Evolutionary conservation across 768 basidiomycete genomes (phyloP).

Genomic region (Pleurotus citrinopileatus): DNA sequence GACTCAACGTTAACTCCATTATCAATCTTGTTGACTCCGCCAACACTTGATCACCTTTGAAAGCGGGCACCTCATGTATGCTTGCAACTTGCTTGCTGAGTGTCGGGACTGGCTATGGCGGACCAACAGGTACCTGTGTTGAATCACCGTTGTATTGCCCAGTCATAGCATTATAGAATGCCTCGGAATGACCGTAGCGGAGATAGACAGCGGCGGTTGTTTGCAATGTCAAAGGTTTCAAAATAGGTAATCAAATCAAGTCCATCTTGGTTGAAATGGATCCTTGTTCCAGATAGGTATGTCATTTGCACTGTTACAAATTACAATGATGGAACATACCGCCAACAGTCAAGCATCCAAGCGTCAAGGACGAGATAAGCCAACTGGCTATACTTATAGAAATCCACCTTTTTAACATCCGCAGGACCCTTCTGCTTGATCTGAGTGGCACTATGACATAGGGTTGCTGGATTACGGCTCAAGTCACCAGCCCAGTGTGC

Average conservation of each 20-base stretch:
- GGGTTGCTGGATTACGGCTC: conserved; percentile 23
- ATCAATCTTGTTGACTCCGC: conserved; percentile 23
- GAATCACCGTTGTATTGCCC: neutral
- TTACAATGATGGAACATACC: conserved; percentile 15
- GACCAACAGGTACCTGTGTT: neutral
- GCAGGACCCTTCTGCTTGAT: conserved; percentile 24
- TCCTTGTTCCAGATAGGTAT: neutral
- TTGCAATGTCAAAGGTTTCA: neutral
- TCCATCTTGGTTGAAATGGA: no score
- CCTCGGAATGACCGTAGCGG: neutral
- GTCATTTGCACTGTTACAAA: neutral
- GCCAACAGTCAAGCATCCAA: conserved; percentile 32
- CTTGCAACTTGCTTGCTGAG: neutral
- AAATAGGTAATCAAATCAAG: neutral
- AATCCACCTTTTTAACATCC: conserved; percentile 32
- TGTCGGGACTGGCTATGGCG: neutral
- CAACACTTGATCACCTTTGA: conserved; percentile 21
- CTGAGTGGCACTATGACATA: conserved; percentile 27
- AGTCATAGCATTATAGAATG: neutral
- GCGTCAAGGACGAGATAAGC: conserved; percentile 23
- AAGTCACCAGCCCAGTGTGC: conserved; percentile 25
- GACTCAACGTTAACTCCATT: conserved; percentile 20
- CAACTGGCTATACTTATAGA: conserved; percentile 20
- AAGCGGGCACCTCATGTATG: neutral
- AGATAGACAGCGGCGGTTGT: neutral